Evolutionary conservation across 2,329 filamentous ascomycete species (phyloP), one percentile per base, ranked within the genome.

Genomic region (Coleophoma cylindrospora): DNA sequence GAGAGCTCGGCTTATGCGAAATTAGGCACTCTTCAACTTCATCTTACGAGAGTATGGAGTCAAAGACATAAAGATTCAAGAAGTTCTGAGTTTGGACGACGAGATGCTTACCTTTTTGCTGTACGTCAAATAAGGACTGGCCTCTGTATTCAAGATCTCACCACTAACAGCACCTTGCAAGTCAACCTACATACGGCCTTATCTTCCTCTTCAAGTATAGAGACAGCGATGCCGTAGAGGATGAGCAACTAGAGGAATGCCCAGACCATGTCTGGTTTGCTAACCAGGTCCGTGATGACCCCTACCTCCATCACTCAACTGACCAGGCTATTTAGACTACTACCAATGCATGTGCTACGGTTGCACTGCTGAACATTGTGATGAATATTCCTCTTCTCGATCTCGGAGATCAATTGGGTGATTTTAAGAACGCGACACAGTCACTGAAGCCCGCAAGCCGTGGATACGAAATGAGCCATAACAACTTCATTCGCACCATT

Each of bases 291-390:
- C 17, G 70, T 60, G 21, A 27, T 2, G 37, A 43, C 34, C 34
- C 38, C 14, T 38, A 15, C 3, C 33, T 36, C 34, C 44, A 37
- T 6, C 3, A 41, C n/a, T 12, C 19, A 12, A 15, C 43, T 46
- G 15, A 47, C 33, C 5, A 33, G 22, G 27, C 27, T 10, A 34
- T 6, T 27, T 27, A 92, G 85, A 90, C 88, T 1, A 86, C 83
- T 0, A 77, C 81, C 49, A 95, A 95, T 67, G 86, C 90, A 22
- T 99, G 94, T 68, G 94, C 90, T 17, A 94, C 89, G n/a, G 82
- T 96, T 43, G 91, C 94, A 3, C 75, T 97, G 57, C 78, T 96
- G 59, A 97, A 97, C 61, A 95, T 96, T 53, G 73, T 96, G 63
- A 95, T 96, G 80, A 97, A 97, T 64, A 77, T 84, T 21, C 72